Percentiles rank a stretch among this genome's conserved stretches.
Conservation (phyloP, 129 eudicot species). For the Arctium lappa region DNA sequence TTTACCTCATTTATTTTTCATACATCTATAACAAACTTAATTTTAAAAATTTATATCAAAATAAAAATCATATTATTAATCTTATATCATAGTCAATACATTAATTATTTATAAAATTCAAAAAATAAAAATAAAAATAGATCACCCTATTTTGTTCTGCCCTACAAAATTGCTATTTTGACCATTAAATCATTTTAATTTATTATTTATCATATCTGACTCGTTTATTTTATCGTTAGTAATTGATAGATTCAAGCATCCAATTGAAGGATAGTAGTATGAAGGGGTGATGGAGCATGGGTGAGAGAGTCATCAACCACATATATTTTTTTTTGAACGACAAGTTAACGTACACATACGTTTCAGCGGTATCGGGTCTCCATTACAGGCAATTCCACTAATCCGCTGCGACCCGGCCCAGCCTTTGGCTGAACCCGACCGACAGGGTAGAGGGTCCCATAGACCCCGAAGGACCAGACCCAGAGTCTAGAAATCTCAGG, state of each 20-base stretch:
- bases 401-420: too few species aligned
- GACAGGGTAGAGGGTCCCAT: too few species aligned
- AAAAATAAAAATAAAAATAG: neutral
- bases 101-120: neutral
- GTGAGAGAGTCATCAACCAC: constrained; percentile 11
- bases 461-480: too few species aligned
- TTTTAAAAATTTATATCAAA: too few species aligned
- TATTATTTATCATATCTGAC: neutral
- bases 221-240: neutral
- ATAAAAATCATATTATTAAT: neutral
- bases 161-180: neutral
- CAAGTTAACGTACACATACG: too few species aligned
- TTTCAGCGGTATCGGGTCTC: too few species aligned
- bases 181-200: neutral
- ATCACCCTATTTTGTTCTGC: neutral
- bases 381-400: too few species aligned
- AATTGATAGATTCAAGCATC: neutral
- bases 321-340: neutral
- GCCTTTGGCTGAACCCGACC: too few species aligned
- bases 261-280: neutral
- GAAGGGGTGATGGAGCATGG: constrained; percentile 18
- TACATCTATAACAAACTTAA: too few species aligned
- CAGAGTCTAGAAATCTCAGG: too few species aligned
- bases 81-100: neutral
- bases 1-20: too few species aligned